Percentiles rank a stretch among this genome's conserved stretches.
Conservation (phyloP, 768 basidiomycete species). For the Amanita thiersii region DNA sequence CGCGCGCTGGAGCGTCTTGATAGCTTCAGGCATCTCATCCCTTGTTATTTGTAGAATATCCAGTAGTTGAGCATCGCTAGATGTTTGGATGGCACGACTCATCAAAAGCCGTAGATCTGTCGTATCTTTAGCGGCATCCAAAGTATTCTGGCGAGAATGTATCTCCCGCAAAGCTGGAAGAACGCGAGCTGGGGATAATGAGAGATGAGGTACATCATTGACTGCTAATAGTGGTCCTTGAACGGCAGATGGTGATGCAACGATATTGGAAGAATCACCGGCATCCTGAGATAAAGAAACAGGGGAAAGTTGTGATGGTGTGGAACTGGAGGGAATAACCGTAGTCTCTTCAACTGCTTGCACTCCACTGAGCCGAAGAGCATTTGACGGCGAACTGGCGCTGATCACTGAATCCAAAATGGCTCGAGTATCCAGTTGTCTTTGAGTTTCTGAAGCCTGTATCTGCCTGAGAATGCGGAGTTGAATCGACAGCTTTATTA, state of each 20-base stretch:
- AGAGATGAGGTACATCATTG: slow-evolving; percentile 2
- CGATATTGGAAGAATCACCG: neutral
- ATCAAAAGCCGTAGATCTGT: slow-evolving; percentile 52
- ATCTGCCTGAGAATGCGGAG: slow-evolving; percentile 46
- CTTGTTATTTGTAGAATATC: slow-evolving; percentile 51
- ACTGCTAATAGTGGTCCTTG: slow-evolving; percentile 9
- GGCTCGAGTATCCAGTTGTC: slow-evolving; percentile 23
- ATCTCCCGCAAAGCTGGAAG: slow-evolving; percentile 17
- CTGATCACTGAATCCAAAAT: slow-evolving; percentile 23
- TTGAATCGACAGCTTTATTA: slow-evolving; percentile 23
- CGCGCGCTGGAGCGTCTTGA: slow-evolving; percentile 70
- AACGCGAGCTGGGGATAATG: slow-evolving; percentile 9
- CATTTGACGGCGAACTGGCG: slow-evolving; percentile 5
- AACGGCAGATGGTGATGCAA: slow-evolving; percentile 15
- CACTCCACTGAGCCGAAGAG: slow-evolving; percentile 11
- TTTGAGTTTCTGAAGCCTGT: slow-evolving; percentile 25
- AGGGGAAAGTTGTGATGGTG: neutral
- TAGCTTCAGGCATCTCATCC: slow-evolving; percentile 72
- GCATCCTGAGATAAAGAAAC: neutral
- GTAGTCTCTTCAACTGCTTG: neutral
- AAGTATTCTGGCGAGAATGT: slow-evolving; percentile 21
- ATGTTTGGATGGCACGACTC: slow-evolving; percentile 45
- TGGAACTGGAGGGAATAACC: neutral
- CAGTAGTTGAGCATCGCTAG: slow-evolving; percentile 58
- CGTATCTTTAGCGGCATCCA: slow-evolving; percentile 44